Evolutionary conservation across 495 filamentous ascomycete genomes (phyloP), one percentile per base, ranked within the genome.

Genomic region (Sporormia fimetaria): DNA sequence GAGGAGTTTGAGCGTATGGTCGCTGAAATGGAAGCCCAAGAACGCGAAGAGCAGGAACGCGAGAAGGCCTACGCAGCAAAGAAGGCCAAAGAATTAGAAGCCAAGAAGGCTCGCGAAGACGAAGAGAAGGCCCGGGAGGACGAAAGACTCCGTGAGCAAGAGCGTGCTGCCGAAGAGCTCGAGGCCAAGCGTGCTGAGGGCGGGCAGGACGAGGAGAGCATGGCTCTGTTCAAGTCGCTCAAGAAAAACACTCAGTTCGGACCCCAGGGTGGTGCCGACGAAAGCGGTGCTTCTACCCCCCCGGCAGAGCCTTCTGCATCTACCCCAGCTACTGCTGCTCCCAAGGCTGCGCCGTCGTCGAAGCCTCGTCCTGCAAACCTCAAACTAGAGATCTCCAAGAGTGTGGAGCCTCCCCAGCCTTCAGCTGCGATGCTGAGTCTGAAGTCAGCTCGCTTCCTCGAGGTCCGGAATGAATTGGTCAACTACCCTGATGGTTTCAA

Each of bases 351-450:
- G 36, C 61, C 69, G 23, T 67, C 70, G 34, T 64, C 64, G 39
- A 76, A 76, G 51, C 74, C 64, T 25, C 87, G 87, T 70, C 85
- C 87, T 17, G 73, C 76, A 38, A 74, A 78, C 17, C 74, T 94
- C 46, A 93, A 92, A 63, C 67, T 94, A 35, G 78, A 87, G 33
- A 90, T 81, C 36, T 76, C 70, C 35, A 87, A 82, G 61, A 63
- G 80, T 27, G 76, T 87, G 14, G 90, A 96, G 63, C 80, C 90
- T 30, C 73, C 82, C 25, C 84, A 92, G 59, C 87, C 85, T 4
- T 95, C 83, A 41, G 83, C 90, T 22, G 87, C 84, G 30, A 81
- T 99, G 54, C 87, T 88, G 58, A 77, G 88, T 10, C 71, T 99
- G 23, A 81, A 81, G 56, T 85, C 85, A 6, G 86, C 90, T 40